phyloP scores from a whole-genome alignment of 2,329 filamentous ascomycete genomes.

The Claviceps fusiformis region DNA sequence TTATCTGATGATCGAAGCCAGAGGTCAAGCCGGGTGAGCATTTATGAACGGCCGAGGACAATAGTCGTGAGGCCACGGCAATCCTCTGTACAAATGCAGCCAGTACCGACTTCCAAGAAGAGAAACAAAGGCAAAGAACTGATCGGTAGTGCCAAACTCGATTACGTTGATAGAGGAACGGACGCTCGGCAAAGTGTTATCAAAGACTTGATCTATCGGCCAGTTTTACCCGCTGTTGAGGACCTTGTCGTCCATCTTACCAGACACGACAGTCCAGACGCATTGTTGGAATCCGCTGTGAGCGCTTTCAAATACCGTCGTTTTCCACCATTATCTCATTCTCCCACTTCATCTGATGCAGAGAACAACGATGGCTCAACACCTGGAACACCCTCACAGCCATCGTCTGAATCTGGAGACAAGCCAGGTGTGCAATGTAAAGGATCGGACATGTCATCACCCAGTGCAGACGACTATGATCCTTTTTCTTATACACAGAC shows the following conservation, averaged over 20 bases:
- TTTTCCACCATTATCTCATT: conserved; percentile 14
- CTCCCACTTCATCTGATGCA: conserved; percentile 10
- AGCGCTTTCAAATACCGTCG: conserved; percentile 24
- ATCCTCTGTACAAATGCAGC: conserved; percentile 16
- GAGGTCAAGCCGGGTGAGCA: conserved; percentile 11
- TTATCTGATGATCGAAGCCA: conserved; percentile 12
- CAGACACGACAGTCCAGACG: conserved; percentile 27
- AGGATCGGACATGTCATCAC: background rate
- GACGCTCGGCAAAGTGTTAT: conserved; percentile 18
- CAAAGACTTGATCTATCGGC: conserved; percentile 18
- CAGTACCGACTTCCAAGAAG: conserved; percentile 18
- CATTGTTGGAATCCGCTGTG: conserved; percentile 32
- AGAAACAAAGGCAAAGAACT: conserved; percentile 14
- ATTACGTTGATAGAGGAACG: conserved; percentile 27
- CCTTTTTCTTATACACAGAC: conserved; percentile 27
- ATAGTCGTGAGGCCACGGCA: conserved; percentile 17
- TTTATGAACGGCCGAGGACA: conserved; percentile 14
- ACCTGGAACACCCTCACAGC: conserved; percentile 14
- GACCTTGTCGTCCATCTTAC: conserved; percentile 41
- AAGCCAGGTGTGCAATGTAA: background rate
- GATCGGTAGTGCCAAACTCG: conserved; percentile 8
- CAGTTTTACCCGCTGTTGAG: conserved; percentile 39
- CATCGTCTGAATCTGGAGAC: background rate
- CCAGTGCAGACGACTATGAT: conserved; percentile 29
- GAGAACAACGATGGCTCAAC: conserved; percentile 10